Conservation (phyloP, 768 basidiomycete genomes). For the Hygrophoropsis aurantiaca region DNA sequence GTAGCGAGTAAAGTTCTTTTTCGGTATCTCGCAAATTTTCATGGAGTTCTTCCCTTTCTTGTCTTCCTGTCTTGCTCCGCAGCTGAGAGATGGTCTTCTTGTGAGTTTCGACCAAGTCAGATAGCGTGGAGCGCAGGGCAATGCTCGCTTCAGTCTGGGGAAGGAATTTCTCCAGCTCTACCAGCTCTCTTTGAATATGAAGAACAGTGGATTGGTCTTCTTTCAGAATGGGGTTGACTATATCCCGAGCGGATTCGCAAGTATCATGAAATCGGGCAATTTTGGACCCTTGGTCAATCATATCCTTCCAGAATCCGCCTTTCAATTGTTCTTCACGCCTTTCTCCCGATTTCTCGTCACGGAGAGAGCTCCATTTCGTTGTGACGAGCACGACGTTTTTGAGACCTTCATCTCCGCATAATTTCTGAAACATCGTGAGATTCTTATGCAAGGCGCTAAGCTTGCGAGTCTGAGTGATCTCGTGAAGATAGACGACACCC, state of each 20-base stretch:
- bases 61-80: no score
- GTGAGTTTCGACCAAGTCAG: no score
- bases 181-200: slow-evolving; percentile 1
- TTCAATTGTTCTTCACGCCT: slow-evolving; percentile 29
- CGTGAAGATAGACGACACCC: slow-evolving; percentile 35
- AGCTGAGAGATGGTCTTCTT: no score
- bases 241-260: slow-evolving; percentile 24
- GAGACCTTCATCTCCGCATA: slow-evolving; percentile 33
- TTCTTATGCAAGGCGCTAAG: slow-evolving; percentile 27
- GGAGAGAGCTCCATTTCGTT: slow-evolving; percentile 31
- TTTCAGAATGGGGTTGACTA: slow-evolving; percentile 15
- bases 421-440: slow-evolving; percentile 30
- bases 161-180: slow-evolving; percentile 24
- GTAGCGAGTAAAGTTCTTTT: no score
- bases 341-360: slow-evolving; percentile 7
- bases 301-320: slow-evolving; percentile 23
- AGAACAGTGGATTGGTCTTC: no score
- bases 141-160: slow-evolving; percentile 33
- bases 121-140: slow-evolving; percentile 15
- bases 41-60: no score
- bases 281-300: slow-evolving; percentile 27
- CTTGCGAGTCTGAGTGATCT: slow-evolving; percentile 35
- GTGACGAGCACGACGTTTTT: slow-evolving; percentile 34
- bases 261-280: slow-evolving; percentile 22
- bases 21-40: no score